Evolutionary conservation across 768 basidiomycete species (phyloP), one percentile per base, ranked within the genome.

Genomic region (Boletus rubescentipes): DNA sequence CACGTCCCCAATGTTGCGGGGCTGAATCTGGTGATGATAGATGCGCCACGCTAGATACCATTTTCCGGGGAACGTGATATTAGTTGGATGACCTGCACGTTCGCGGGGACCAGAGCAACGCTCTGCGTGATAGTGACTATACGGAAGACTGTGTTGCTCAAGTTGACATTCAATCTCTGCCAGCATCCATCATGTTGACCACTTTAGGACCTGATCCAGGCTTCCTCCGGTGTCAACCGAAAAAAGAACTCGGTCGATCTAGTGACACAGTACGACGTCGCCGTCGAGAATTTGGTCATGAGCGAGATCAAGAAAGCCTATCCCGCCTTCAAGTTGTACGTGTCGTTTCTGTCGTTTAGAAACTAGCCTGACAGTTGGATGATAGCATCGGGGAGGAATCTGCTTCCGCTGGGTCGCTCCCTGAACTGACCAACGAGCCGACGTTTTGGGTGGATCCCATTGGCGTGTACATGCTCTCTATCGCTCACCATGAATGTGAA

Each of bases 381-480:
- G 36, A 21, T 55, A 95, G 92, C 72, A 91, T 98, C 54, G 96
- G 96, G 51, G 96, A 99, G 67, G 96, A 98, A 73, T 89, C 89
- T 0, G 94, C 89, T 61, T 84, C 91, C 9, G 79, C 86, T 5
- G 91, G 91, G n/a, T 69, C 78, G 53, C 78, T 82, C 30, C 77
- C 79, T 18, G 78, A 84, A 11, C 71, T 96, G 52, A 92, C 91
- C 1, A 89, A 97, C 62, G 85, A 85, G 30, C 93, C 94, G 5
- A 98, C 96, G 0, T 99, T 90, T 76, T 97, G 96, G 63, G 91
- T 96, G 40, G 95, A 98, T 68, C 95, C 95, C 31, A 96, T 97
- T 53, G 94, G 90, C 86, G 60, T 51, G 77, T 63, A 29, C 43
- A 41, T 32, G 14, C n/a, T 18, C 21, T 34, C 11, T 32, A 23